Percentiles rank a stretch among this genome's conserved stretches.
Evolutionary conservation across 805 yeast species (phyloP).

Genomic region (Hanseniaspora lindneri): DNA sequence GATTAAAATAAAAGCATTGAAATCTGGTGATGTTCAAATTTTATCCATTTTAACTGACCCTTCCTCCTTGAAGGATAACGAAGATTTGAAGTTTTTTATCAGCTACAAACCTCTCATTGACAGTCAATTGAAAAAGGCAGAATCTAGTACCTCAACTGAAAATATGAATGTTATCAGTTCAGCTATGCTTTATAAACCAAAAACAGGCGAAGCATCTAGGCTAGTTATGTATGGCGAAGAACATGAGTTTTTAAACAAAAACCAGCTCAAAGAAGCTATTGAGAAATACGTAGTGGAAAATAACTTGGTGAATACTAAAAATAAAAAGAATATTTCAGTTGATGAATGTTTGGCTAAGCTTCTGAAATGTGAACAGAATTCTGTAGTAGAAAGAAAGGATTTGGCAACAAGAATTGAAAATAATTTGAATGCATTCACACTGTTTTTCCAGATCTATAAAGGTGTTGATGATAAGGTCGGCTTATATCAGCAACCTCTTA

Average conservation of each 20-base stretch:
- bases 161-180: constrained; percentile 26
- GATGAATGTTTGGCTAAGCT: constrained; percentile 44
- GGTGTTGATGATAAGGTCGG: too few species aligned
- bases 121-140: constrained; percentile 3
- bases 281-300: constrained; percentile 44
- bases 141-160: constrained; percentile 22
- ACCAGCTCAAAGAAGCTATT: constrained; percentile 44
- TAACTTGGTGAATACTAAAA: constrained; percentile 39
- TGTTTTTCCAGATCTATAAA: constrained; percentile 13
- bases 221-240: constrained; percentile 37
- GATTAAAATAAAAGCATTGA: constrained; percentile 56
- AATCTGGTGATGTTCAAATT: constrained; percentile 50
- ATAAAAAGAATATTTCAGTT: constrained; percentile 43
- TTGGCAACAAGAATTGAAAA: constrained; percentile 35
- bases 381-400: constrained; percentile 30
- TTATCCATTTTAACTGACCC: constrained; percentile 34
- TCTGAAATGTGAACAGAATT: constrained; percentile 22
- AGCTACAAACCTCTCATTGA: constrained; percentile 40
- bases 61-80: constrained; percentile 38
- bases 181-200: constrained; percentile 46
- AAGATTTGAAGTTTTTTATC: constrained; percentile 43
- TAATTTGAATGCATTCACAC: constrained; percentile 33
- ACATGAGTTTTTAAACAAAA: constrained; percentile 36
- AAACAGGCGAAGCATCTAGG: constrained; percentile 33
- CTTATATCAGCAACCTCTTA: constrained; percentile 32